Evolutionary conservation across 495 filamentous ascomycete genomes (phyloP), one percentile per base, ranked within the genome.

Genomic region (Podospora comata): DNA sequence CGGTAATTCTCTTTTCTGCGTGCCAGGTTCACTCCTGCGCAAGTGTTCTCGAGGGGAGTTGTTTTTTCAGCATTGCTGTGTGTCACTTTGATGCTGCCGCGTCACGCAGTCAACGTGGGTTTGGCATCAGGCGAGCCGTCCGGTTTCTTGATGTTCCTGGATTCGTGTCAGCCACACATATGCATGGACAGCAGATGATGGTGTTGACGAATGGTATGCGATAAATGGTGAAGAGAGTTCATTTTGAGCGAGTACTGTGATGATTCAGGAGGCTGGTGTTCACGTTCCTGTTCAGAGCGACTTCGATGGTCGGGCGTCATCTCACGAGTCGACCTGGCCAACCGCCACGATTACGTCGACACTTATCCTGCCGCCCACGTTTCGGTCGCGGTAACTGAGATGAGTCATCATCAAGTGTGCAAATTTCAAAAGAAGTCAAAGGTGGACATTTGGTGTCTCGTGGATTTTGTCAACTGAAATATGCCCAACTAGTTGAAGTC

Each of bases 171-270:
- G 23, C 55, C 55, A 58, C 23, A 26, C 55, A 19, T 23, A 2
- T 58, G 55, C 23, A 58, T 58, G 55, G 23, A 58, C 55, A 58
- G n/a, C 55, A 58, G 39, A 48, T 48, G 39, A 48, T 48, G 39
- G 9, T 48, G 5, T 13, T 16, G 39, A 48, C 39, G 39, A 48
- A 48, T 48, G 39, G 13, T 48, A 0, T 9, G 39, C 15, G 15
- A 48, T 11, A 13, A 48, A 48, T 16, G 39, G 9, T 16, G 13
- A 48, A 11, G 7, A 48, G 9, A 48, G 13, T 1, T 48, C 13
- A 48, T 48, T 16, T 48, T 3, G 39, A 48, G 39, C 39, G 15
- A 48, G 39, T 11, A 48, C 13, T 48, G 2, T 48, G 15, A 48
- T 48, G 3, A 16, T 13, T 48, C 7, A 13, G 39, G 39, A 48